Evolutionary conservation across 768 basidiomycete species (phyloP).

Genomic region (Agaricus blazei): DNA sequence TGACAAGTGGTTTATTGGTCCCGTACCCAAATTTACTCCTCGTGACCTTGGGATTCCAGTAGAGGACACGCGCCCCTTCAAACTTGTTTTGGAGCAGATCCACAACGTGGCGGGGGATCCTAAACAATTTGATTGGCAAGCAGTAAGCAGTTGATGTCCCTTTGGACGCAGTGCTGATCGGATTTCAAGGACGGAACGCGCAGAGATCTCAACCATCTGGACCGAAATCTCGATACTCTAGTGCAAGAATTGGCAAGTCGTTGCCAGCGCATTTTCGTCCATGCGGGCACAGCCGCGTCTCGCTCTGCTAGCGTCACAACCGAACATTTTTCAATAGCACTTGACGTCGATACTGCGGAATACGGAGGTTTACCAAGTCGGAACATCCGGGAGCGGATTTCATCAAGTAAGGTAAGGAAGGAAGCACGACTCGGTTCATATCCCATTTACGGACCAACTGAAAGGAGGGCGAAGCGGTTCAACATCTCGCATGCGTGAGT

Average conservation of each 20-base stretch:
- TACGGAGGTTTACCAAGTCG: neutral
- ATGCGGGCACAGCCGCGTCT: conserved; percentile 57
- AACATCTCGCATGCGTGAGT: conserved; percentile 48
- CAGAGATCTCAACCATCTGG: conserved; percentile 50
- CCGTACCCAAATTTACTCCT: conserved; percentile 45
- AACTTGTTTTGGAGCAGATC: conserved; percentile 41
- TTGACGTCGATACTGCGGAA: conserved; percentile 3
- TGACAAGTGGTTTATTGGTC: conserved; percentile 78
- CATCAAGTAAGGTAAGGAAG: conserved; percentile 43
- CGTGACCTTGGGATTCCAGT: conserved; percentile 43
- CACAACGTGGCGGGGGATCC: conserved; percentile 42
- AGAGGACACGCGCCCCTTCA: conserved; percentile 27
- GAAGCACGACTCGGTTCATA: neutral
- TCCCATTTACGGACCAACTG: conserved; percentile 9
- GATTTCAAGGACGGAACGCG: conserved; percentile 35
- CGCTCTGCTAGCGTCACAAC: conserved; percentile 44
- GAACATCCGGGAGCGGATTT: conserved; percentile 48
- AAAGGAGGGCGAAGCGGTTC: conserved; percentile 39
- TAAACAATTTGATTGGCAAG: conserved; percentile 43
- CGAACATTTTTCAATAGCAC: conserved; percentile 4
- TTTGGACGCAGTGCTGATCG: conserved; percentile 23
- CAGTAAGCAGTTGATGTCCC: conserved; percentile 36
- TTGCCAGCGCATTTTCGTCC: conserved; percentile 58
- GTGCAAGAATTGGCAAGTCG: conserved; percentile 54
- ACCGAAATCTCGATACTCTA: conserved; percentile 66